Conservation (phyloP, 495 filamentous ascomycete species). For the Echria macrotheca region DNA sequence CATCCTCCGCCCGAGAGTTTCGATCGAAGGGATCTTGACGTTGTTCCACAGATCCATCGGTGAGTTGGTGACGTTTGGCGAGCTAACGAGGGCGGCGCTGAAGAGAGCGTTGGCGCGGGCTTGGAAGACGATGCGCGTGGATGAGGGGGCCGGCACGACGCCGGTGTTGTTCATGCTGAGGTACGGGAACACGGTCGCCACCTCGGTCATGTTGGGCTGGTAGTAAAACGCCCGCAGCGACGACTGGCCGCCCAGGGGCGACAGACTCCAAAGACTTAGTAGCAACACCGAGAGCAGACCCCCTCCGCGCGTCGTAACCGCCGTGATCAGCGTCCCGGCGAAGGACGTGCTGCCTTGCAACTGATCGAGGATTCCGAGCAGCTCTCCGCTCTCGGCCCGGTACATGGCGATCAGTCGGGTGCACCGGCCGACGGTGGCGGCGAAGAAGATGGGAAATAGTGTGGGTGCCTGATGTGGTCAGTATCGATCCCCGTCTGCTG, state of each 20-base stretch:
- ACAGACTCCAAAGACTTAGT: neutral
- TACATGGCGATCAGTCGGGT: slow-evolving; percentile 2
- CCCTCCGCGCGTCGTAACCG: neutral
- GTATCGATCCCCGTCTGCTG: no score
- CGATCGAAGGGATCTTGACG: slow-evolving; percentile 8
- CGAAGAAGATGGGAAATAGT: slow-evolving; percentile 10
- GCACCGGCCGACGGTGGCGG: slow-evolving; percentile 3
- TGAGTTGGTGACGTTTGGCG: neutral
- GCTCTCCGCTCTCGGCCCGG: slow-evolving; percentile 1
- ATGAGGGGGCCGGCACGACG: neutral
- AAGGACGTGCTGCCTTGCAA: slow-evolving; percentile 2
- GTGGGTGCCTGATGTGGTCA: neutral
- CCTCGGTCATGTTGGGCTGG: slow-evolving; percentile 4
- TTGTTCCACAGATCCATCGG: slow-evolving; percentile 10
- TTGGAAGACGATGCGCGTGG: neutral
- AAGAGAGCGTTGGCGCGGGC: neutral
- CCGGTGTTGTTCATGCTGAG: slow-evolving; percentile 6
- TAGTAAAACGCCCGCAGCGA: slow-evolving; percentile 1
- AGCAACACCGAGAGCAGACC: neutral
- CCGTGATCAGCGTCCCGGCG: neutral
- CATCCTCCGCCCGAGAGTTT: neutral
- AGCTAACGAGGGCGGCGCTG: neutral
- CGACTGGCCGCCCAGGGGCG: slow-evolving; percentile 7
- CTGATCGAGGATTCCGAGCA: slow-evolving; percentile 3
- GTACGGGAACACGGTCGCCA: neutral